Percentiles rank a stretch among this genome's conserved stretches.
Evolutionary conservation across 1,139 yeast genomes (phyloP).

Genomic region (Groenewaldozyma auringiensis): DNA sequence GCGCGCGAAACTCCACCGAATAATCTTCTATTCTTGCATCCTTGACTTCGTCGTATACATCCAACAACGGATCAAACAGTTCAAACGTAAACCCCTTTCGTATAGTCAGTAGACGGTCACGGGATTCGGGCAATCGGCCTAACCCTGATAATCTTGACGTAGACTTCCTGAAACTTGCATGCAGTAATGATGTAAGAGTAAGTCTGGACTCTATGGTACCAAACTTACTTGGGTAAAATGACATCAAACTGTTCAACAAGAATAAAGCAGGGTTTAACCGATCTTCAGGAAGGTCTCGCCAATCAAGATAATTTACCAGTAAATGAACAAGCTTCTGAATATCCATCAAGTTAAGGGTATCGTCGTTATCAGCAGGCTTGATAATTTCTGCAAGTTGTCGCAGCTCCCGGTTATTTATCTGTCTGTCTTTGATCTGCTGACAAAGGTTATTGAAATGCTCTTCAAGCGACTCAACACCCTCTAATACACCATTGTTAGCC

Average conservation of each 20-base stretch:
- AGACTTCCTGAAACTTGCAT: not conserved
- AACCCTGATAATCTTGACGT: slow-evolving; percentile 1
- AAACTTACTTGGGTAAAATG: not conserved
- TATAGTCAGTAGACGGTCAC: not conserved
- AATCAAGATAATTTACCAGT: not conserved
- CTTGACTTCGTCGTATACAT: not conserved
- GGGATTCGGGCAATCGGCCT: not conserved
- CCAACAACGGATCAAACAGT: not conserved
- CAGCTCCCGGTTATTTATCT: not conserved
- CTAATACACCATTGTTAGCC: not conserved
- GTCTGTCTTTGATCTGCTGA: not conserved
- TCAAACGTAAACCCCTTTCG: not conserved
- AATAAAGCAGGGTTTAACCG: not conserved
- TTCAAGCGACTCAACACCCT: not conserved
- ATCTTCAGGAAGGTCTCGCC: not conserved
- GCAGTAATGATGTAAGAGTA: not conserved
- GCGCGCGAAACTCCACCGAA: not conserved
- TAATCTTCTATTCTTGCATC: not conserved
- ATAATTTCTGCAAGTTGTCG: not conserved
- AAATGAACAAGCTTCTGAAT: not conserved
- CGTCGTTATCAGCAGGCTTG: not conserved
- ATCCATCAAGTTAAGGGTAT: too few species aligned
- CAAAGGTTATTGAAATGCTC: not conserved
- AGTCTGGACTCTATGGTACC: not conserved
- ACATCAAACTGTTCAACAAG: not conserved